Percentiles rank a stretch among this genome's conserved stretches.
Conservation (phyloP, 768 basidiomycete species). For the Postia placenta region DNA sequence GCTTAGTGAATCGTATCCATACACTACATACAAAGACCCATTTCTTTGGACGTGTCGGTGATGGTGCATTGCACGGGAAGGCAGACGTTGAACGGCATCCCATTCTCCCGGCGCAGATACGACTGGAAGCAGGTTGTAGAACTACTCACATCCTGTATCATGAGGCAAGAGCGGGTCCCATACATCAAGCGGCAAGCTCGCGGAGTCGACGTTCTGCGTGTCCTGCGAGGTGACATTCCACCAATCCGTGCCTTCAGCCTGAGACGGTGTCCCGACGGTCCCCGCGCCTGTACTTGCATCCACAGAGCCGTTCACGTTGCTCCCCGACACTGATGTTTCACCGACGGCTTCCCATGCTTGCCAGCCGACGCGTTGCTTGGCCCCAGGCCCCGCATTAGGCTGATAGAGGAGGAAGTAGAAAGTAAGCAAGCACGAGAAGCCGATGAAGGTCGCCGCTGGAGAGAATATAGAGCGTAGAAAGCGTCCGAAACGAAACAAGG, state of each 20-base stretch:
- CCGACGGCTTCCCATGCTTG: conserved; percentile 76
- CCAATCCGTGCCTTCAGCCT: conserved; percentile 48
- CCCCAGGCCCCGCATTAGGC: conserved; percentile 66
- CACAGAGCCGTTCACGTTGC: conserved; percentile 13
- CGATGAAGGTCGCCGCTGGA: conserved; percentile 54
- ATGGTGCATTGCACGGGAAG: too few species aligned
- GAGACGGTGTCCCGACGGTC: conserved; percentile 1
- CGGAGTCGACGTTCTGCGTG: conserved; percentile 41
- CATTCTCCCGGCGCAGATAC: too few species aligned
- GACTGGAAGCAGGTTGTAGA: too few species aligned
- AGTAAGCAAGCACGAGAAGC: conserved; percentile 67
- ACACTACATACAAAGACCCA: too few species aligned
- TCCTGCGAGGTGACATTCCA: conserved; percentile 45
- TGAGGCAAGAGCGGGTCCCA: conserved; percentile 76
- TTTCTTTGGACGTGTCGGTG: too few species aligned
- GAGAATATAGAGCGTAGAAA: conserved; percentile 47
- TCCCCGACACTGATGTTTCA: conserved; percentile 15
- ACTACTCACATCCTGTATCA: conserved; percentile 71
- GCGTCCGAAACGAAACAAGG: conserved; percentile 29
- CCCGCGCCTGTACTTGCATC: conserved; percentile 11
- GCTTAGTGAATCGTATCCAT: too few species aligned
- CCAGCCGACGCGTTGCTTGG: conserved; percentile 75
- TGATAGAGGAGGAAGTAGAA: conserved; percentile 80
- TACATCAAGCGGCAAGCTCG: conserved; percentile 71
- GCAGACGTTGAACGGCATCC: too few species aligned